These are phyloP conservation scores for Cryptococcus hybrid DNA, from an alignment of 1,284 basidiomycete species.

Conservation along the genomic window DNA sequence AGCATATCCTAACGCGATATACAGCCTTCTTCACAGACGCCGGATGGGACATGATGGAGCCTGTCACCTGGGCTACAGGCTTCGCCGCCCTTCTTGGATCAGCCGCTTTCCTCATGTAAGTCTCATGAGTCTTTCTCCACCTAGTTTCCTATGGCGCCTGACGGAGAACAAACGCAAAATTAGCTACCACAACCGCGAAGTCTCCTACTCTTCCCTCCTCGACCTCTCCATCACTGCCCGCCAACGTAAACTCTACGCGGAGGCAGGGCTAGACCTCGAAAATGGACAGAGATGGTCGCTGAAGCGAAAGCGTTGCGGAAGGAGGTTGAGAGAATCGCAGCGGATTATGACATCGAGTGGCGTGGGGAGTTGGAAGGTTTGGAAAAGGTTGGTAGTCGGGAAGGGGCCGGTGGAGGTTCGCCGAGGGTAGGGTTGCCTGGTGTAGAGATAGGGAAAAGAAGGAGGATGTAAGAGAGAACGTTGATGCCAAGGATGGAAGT, in stretches of 20 bases:
- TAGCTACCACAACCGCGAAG: constrained; percentile 64
- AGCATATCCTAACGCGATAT: not conserved
- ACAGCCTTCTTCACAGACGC: constrained; percentile 36
- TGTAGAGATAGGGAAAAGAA: not conserved
- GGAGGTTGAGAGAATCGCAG: constrained; percentile 61
- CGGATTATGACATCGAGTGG: constrained; percentile 60
- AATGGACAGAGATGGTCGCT: constrained; percentile 58
- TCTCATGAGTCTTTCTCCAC: not conserved
- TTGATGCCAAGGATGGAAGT: not conserved
- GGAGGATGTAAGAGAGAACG: constrained; percentile 2
- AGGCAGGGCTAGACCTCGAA: constrained; percentile 63
- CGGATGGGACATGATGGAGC: constrained; percentile 66
- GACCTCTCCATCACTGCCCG: constrained; percentile 59
- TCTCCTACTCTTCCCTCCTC: constrained; percentile 65
- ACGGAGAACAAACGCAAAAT: too few species aligned
- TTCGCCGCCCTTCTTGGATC: constrained; percentile 31
- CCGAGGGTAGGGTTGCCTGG: constrained; percentile 4
- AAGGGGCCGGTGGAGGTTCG: constrained; percentile 4
- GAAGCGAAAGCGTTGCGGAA: constrained; percentile 57
- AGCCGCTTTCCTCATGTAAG: constrained; percentile 32
- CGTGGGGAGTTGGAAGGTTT: constrained; percentile 45
- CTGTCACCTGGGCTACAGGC: constrained; percentile 48
- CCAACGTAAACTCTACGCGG: constrained; percentile 59
- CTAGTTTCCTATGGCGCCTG: not conserved
- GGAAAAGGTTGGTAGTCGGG: constrained; percentile 2